Base-by-base conservation (phyloP, 805 yeast genomes). In the Monosporozyma solicola region DNA sequence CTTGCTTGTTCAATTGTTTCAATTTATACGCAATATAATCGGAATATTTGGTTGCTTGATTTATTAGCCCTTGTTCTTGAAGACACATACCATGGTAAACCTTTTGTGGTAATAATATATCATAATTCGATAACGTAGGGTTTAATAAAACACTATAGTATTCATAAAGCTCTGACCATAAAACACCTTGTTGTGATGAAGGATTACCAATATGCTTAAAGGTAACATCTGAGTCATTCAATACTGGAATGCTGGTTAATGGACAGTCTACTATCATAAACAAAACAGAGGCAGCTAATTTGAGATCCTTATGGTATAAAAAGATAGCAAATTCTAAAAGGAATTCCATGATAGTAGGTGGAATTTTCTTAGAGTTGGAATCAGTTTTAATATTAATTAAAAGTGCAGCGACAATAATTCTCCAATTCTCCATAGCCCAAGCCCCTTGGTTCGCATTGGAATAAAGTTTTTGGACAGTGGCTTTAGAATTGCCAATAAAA, bases 121-220 rank as follows among this genome's bases (percentile, higher is more conserved):
- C 76, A 48, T 75, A 74, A 10, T 62, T 63, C 32, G 56, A 67
- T 3, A 73, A 64, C 47, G 68, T 62, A 4, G 65, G 50, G 46
- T 69, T 71, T 2, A 72, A 62, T 15, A 64, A 61, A 41, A 75
- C 64, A 10, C 25, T 25, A 7, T 74, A 64, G 60, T 72, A 84
- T 65, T 88, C 95, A 62, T 83, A 87, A 5, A 86, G 67, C 63
- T 88, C 95, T 5, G 85, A 80, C 62, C 85, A 75, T 29, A 84
- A 63, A 41, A 77, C 62, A 24, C 79, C 65, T 50, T 80, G 82
- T 33, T 73, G 58, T 31, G 79, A 61, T 41, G 54, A 54, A 16
- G 64, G 56, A n/a, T 54, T 69, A 2, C 79, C 80, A 20, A 80
- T 68, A 39, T 64, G 59, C 1, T 72, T 59, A 54, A 80, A 79